These are phyloP conservation scores for Kodamaea laetipori DNA, from an alignment of 805 yeast species.

Conservation along the genomic window DNA sequence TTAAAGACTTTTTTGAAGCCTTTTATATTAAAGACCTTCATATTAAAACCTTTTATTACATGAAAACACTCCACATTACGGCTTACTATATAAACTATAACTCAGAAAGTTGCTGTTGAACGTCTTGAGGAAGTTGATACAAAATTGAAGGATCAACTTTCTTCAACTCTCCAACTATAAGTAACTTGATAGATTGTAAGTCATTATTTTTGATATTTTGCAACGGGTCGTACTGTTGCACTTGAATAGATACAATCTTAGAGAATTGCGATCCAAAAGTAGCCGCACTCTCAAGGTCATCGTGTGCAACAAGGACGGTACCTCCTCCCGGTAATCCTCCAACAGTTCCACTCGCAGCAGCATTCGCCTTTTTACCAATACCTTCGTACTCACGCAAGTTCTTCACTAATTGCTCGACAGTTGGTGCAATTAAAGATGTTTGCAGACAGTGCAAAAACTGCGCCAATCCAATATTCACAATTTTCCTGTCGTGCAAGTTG, in stretches of 20 bases:
- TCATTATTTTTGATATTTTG: constrained; percentile 48
- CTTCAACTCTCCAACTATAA: constrained; percentile 29
- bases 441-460: constrained; percentile 39
- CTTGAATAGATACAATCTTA: constrained; percentile 62
- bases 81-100: too few relatives aligned
- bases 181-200: constrained; percentile 27
- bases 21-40: too few relatives aligned
- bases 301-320: constrained; percentile 41
- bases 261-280: constrained; percentile 88
- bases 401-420: constrained; percentile 35
- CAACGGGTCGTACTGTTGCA: constrained; percentile 70
- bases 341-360: constrained; percentile 20
- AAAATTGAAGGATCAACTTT: constrained; percentile 22
- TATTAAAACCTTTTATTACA: too few relatives aligned
- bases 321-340: constrained; percentile 18
- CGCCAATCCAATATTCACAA: constrained; percentile 52
- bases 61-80: too few relatives aligned
- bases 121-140: constrained; percentile 2
- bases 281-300: constrained; percentile 59
- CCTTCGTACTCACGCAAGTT: constrained; percentile 33
- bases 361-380: constrained; percentile 16
- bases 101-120: constrained; percentile 2
- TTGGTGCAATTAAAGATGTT: constrained; percentile 24
- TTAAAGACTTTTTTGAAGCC: too few relatives aligned
- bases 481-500: constrained; percentile 57